Evolutionary conservation across 441 rosid species (phyloP), one percentile per base, ranked within the genome.

Genomic region (Gossypium davidsonii): DNA sequence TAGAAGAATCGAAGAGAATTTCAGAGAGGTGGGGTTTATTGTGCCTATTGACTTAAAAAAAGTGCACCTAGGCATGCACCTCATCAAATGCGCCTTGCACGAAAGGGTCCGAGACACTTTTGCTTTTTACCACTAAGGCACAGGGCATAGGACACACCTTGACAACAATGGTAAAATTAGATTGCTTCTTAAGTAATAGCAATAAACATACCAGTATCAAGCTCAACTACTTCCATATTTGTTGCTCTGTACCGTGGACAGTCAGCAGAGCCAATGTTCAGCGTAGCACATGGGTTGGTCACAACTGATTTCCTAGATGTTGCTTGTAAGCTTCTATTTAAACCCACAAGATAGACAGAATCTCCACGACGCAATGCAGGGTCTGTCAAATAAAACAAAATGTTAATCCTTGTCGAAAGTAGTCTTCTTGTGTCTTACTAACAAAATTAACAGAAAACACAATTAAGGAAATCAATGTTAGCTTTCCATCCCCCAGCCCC

Each of bases 201-300:
- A 71, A 49, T 46, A 75, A 31, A 21, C 79, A 60, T 83, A 91
- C 99, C 98, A 17, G 97, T 90, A 83, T 93, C 97, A 73, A 95
- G 88, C 84, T 95, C 99, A 80, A 95, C 89, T 39, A 93, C 95
- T 86, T 95, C 98, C 91, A 89, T 95, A 83, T 93, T 95, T 73
- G 88, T 90, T 76, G 99, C 98, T 82, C 95, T 88, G 75, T 92
- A 91, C 71, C 95, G 87, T 52, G 97, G 96, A 84, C 84, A 86
- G 77, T 92, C 98, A 73, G 93, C 94, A 56, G 91, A 91, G 71
- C 87, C 83, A 73, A 89, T 87, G 83, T 84, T 88, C 73, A 95
- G 78, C 28, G 99, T 89, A 44, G 95, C 96, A 82, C 89, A 88
- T 14, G 98, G 90, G 73, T 95, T 91, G 63, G 98, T 95, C 17